phyloP scores from a whole-genome alignment of 2,329 filamentous ascomycete species.

The Pseudogymnoascus sp. region DNA sequence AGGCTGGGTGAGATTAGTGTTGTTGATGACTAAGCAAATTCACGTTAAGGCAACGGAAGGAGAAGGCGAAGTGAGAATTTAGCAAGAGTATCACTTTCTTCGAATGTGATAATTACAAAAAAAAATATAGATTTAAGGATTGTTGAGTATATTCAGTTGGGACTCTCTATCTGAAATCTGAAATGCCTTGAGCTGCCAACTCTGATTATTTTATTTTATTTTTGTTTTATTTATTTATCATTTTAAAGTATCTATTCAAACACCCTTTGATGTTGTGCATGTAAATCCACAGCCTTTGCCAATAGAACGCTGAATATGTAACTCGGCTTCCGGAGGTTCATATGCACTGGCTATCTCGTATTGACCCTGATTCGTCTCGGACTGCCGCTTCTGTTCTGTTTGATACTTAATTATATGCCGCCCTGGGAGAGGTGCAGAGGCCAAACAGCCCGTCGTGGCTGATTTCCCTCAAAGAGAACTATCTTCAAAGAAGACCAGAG shows the following conservation, averaged over 20 bases:
- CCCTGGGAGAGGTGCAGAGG: not conserved
- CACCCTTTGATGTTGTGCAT: not conserved
- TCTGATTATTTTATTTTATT: not conserved
- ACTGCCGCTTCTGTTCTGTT: not conserved
- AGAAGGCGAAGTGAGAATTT: not conserved
- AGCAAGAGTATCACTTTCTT: not conserved
- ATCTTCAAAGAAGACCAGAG: not conserved
- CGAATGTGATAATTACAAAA: not conserved
- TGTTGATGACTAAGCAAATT: not conserved
- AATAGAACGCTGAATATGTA: not conserved
- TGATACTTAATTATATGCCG: not conserved
- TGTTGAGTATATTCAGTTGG: not conserved
- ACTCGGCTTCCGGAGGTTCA: not conserved
- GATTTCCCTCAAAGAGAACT: not conserved
- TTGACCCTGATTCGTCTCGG: not conserved
- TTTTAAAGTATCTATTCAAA: not conserved
- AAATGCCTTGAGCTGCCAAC: not conserved
- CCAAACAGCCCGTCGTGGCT: not conserved
- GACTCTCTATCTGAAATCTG: not conserved
- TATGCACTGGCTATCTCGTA: not conserved
- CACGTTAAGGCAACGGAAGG: not conserved
- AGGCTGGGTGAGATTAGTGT: not conserved
- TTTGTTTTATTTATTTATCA: not conserved
- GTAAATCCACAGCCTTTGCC: not conserved
- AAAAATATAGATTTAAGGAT: not conserved